Conservation (phyloP, 169 alveolate species). For the Eimeria falciformis region DNA sequence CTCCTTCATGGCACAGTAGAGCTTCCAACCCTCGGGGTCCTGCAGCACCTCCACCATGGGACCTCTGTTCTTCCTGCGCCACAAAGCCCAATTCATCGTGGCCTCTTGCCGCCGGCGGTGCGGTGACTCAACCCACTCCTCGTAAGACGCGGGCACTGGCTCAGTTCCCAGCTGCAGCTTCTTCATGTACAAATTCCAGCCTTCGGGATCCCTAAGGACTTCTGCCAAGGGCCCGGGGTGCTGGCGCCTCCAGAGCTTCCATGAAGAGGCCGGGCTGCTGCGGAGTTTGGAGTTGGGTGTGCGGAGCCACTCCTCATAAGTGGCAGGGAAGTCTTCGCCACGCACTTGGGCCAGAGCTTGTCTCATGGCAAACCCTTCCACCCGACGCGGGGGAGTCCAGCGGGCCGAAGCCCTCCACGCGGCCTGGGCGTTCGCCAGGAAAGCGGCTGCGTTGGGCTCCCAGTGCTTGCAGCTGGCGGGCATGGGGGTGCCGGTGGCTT, state of each 20-base stretch:
- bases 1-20: constrained; percentile 64
- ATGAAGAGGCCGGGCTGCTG: constrained; percentile 39
- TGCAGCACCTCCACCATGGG: constrained; percentile 70
- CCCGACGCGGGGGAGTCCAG: constrained; percentile 26
- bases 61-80: constrained; percentile 68
- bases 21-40: constrained; percentile 77
- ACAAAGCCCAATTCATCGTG: constrained; percentile 63
- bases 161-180: constrained; percentile 33
- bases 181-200: constrained; percentile 58
- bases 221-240: constrained; percentile 71
- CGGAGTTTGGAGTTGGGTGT: constrained; percentile 25
- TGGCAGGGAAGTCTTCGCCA: constrained; percentile 41
- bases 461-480: constrained; percentile 44
- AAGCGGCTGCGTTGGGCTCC: constrained; percentile 40
- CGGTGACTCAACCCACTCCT: constrained; percentile 67
- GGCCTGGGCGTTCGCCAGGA: constrained; percentile 27
- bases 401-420: constrained; percentile 10
- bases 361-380: constrained; percentile 30
- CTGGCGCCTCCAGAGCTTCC: constrained; percentile 66
- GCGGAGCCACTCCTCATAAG: constrained; percentile 74
- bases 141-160: constrained; percentile 71
- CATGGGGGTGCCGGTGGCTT: constrained; percentile 21
- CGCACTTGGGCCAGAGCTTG: constrained; percentile 49
- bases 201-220: constrained; percentile 74
- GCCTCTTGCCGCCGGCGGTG: constrained; percentile 66